Percentiles rank a stretch among this genome's conserved stretches.
phyloP scores from a whole-genome alignment of 2,329 filamentous ascomycete genomes.

The Xylariaceae sp. region DNA sequence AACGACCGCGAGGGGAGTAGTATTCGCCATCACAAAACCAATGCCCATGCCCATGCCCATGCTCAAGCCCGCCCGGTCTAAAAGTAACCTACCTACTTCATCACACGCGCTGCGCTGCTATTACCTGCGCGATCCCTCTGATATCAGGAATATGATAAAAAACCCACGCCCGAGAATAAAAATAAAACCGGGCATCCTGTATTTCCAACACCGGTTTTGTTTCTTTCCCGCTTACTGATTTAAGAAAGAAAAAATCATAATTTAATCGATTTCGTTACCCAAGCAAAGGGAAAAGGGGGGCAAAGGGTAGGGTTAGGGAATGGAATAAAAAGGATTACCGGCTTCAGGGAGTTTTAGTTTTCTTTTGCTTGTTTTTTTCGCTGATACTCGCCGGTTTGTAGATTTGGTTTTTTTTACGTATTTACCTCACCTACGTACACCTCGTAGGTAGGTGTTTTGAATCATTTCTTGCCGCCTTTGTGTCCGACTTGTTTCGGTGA shows the following conservation, averaged over 20 bases:
- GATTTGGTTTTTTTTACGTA: no score
- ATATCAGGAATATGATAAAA: not conserved
- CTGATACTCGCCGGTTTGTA: no score
- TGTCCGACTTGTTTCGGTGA: no score
- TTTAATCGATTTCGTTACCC: not conserved
- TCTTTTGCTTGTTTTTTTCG: not conserved
- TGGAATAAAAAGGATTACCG: not conserved
- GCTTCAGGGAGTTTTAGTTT: not conserved
- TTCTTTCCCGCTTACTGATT: not conserved
- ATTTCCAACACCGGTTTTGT: no score
- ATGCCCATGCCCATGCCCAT: no score
- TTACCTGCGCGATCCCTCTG: not conserved
- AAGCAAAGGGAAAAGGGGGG: not conserved
- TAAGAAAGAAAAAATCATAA: no score
- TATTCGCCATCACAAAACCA: not conserved
- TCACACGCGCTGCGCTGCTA: not conserved
- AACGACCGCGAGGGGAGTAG: constrained; percentile 33
- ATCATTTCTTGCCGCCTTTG: no score
- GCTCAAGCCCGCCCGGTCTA: no score
- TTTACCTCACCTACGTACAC: no score
- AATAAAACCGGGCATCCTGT: no score
- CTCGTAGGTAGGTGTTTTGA: no score
- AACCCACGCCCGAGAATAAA: no score
- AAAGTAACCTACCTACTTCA: not conserved
- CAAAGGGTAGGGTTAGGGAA: not conserved